Evolutionary conservation across 768 basidiomycete genomes (phyloP), one percentile per base, ranked within the genome.

Genomic region (Kwoniella bestiolae): DNA sequence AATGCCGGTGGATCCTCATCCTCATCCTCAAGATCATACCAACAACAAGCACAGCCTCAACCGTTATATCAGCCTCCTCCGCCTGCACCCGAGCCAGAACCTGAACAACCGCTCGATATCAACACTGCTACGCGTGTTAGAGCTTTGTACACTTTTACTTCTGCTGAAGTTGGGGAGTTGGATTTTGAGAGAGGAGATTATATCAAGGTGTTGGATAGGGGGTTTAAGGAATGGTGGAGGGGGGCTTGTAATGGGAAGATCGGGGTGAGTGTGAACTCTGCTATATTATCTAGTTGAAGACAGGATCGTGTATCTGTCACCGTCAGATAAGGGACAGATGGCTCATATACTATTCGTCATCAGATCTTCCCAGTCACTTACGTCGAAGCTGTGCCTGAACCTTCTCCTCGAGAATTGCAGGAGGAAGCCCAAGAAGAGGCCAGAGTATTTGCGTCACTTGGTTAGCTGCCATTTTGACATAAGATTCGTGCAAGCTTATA

Each of bases 151-250:
- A 86, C 89, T 0, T 98, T 97, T 70, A 87, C 90, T 52, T 89
- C 93, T 0, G 88, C 90, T 0, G 92, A 94, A 72, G 86, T 89
- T 0, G 94, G 93, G 11, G 95, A 98, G 78, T 85, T 98, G 1
- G 88, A 89, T 1, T 95, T 98, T 75, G 89, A 92, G 56, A 90
- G 90, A 70, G 95, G 94, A 1, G 94, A 96, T 69, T 84, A 95
- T 50, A 93, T 97, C 83, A 92, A 93, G 75, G 94, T 98, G 14
- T 88, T 97, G 25, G 93, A 96, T 79, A 87, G 92, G 26, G 90
- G 89, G 25, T 95, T 95, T 81, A 90, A 91, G 73, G 93, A 96
- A 77, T 98, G 95, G 95, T 97, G 94, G 92, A 83, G 92, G 25
- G 95, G 95, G 0, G 93, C 96, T 71, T 80, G 94, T 49, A 90